Evolutionary conservation across 176 grass and related monocot genomes (phyloP).

Genomic region (Aegilops speltoides): DNA sequence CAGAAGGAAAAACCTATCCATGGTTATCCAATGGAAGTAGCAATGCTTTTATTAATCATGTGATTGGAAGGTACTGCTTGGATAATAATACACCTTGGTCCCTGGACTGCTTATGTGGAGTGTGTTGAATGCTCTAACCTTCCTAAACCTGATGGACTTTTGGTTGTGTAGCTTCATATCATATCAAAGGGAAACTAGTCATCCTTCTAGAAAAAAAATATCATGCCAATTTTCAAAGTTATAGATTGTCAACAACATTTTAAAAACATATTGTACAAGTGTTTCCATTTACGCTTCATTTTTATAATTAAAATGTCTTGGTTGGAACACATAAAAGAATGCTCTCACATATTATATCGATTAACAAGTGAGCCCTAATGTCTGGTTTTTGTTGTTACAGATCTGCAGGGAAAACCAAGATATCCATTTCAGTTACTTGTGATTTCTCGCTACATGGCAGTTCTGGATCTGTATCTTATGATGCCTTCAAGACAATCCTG

Average conservation of each 20-base stretch:
- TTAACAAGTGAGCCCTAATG: slow-evolving; percentile 34
- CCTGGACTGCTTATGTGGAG: background rate
- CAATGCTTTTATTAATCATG: slow-evolving; percentile 57
- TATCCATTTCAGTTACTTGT: slow-evolving; percentile 79
- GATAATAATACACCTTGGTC: slow-evolving; percentile 10
- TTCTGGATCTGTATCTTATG: slow-evolving; percentile 63
- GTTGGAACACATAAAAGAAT: slow-evolving; percentile 7
- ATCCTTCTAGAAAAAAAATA: background rate
- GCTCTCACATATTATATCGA: background rate
- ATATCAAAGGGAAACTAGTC: slow-evolving; percentile 13
- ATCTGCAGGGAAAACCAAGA: slow-evolving; percentile 76
- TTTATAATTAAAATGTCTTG: slow-evolving; percentile 16
- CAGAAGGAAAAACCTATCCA: slow-evolving; percentile 47
- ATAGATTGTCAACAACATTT: background rate
- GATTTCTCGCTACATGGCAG: slow-evolving; percentile 68
- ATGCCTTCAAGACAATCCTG: slow-evolving; percentile 67
- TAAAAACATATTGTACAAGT: background rate
- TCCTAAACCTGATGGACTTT: slow-evolving; percentile 1
- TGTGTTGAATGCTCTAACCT: background rate
- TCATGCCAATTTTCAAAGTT: background rate
- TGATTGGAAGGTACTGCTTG: slow-evolving; percentile 74
- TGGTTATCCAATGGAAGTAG: slow-evolving; percentile 49
- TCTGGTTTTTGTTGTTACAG: slow-evolving; percentile 42
- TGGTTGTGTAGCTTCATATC: background rate
- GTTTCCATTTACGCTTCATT: background rate